Evolutionary conservation across 139 green algal species (phyloP).

Genomic region (Micractinium conductrix): DNA sequence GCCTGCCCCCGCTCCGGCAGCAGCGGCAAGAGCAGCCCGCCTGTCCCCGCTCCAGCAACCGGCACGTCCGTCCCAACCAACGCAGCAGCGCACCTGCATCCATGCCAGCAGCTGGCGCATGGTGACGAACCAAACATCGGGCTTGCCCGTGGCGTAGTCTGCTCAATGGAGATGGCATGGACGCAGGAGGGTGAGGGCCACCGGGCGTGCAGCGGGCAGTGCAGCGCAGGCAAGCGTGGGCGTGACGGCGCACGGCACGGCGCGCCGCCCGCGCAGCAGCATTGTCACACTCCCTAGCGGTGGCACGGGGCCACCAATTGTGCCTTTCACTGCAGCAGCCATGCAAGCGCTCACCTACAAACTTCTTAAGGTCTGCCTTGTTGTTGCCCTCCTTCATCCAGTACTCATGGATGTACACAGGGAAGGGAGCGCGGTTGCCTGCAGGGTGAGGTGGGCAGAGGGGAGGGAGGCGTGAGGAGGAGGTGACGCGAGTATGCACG

Average conservation of each 20-base stretch:
- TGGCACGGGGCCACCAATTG: too few species aligned
- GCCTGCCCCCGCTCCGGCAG: too few species aligned
- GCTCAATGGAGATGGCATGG: background rate
- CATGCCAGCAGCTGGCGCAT: background rate
- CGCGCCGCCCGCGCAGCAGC: background rate
- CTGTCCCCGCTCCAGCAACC: too few species aligned
- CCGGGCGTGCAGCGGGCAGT: too few species aligned
- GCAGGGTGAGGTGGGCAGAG: too few species aligned
- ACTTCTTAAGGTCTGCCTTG: background rate
- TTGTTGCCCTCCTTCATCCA: constrained; percentile 19
- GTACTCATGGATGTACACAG: constrained; percentile 26
- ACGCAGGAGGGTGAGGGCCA: background rate
- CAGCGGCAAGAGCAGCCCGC: too few species aligned
- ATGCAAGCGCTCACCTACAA: constrained; percentile 14
- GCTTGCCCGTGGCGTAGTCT: background rate
- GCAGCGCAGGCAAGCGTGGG: background rate
- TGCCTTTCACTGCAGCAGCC: background rate
- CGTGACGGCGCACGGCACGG: background rate
- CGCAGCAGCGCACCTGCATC: too few species aligned
- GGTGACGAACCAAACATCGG: background rate
- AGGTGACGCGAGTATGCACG: too few species aligned
- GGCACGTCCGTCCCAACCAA: too few species aligned
- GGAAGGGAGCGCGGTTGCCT: constrained; percentile 19
- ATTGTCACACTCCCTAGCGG: background rate
- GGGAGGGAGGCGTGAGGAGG: too few species aligned